Conservation (phyloP, 1,284 basidiomycete species). For the Melampsora larici-populina region DNA sequence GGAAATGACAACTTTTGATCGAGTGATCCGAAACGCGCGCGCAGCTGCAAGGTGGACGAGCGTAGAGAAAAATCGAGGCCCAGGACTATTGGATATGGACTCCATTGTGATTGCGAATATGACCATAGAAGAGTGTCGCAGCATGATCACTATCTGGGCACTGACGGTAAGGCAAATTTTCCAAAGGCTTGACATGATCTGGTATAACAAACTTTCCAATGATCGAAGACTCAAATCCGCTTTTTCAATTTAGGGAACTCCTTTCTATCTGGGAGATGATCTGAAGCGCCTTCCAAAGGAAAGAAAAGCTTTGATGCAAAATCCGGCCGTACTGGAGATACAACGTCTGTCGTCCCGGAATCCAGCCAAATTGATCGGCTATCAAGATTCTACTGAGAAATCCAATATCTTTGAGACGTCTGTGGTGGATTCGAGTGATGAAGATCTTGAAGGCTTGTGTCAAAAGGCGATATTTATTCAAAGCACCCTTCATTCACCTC, state of each 20-base stretch:
- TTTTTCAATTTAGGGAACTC: slow-evolving; percentile 17
- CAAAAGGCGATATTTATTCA: not conserved
- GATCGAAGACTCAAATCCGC: not conserved
- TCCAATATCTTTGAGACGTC: no score
- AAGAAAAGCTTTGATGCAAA: slow-evolving; percentile 18
- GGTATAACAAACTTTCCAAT: not conserved
- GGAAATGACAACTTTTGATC: slow-evolving; percentile 36
- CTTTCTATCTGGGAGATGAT: slow-evolving; percentile 37
- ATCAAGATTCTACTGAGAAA: no score
- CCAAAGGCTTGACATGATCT: not conserved
- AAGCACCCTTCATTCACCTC: not conserved
- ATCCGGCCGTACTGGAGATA: slow-evolving; percentile 18
- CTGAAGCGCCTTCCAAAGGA: slow-evolving; percentile 8
- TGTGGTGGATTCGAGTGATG: not conserved
- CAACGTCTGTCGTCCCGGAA: slow-evolving; percentile 16
- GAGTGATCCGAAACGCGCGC: slow-evolving; percentile 34
- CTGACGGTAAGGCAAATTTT: slow-evolving; percentile 1
- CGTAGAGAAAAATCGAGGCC: slow-evolving; percentile 18
- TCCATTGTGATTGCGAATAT: slow-evolving; percentile 27
- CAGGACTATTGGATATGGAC: slow-evolving; percentile 30
- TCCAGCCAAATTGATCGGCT: not conserved
- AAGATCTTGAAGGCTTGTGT: not conserved
- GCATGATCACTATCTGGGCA: slow-evolving; percentile 31
- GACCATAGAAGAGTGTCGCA: slow-evolving; percentile 27
- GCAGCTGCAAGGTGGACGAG: slow-evolving; percentile 31